phyloP scores from a whole-genome alignment of 345 rosid species.

The Syzygium grande region DNA sequence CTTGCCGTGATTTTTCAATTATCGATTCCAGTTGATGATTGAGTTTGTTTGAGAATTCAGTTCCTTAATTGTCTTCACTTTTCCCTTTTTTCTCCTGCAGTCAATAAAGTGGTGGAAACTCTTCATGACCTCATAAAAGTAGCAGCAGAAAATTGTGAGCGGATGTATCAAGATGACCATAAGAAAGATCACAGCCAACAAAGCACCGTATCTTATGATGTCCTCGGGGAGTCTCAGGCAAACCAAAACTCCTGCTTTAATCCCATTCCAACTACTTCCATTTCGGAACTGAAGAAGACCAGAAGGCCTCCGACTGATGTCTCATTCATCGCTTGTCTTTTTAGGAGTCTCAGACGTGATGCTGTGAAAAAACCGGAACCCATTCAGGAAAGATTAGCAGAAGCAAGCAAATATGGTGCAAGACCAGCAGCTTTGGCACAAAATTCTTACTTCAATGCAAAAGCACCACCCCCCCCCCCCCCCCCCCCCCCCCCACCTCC shows the following conservation, averaged over 20 bases:
- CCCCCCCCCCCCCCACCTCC: background rate
- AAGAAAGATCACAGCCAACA: slow-evolving; percentile 2
- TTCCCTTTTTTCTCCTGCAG: slow-evolving; percentile 14
- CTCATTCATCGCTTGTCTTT: background rate
- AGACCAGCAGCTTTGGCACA: background rate
- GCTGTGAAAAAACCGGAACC: background rate
- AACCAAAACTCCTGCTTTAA: background rate
- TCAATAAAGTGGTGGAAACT: slow-evolving; percentile 40
- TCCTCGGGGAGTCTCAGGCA: background rate
- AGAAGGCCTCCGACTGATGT: background rate
- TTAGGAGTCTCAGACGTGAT: background rate
- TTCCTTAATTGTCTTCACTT: background rate
- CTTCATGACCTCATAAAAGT: slow-evolving; percentile 41
- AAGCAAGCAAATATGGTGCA: background rate
- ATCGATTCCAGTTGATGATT: background rate
- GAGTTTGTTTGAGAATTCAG: background rate
- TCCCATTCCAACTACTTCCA: background rate
- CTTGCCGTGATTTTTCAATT: background rate
- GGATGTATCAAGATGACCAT: slow-evolving; percentile 9
- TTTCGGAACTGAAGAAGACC: background rate
- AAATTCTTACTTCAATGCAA: background rate
- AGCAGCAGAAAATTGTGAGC: background rate
- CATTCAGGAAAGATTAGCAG: background rate
- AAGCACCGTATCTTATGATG: background rate
- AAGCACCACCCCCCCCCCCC: background rate